phyloP scores from a whole-genome alignment of 2,329 filamentous ascomycete genomes.

The Bipolaris oryzae region DNA sequence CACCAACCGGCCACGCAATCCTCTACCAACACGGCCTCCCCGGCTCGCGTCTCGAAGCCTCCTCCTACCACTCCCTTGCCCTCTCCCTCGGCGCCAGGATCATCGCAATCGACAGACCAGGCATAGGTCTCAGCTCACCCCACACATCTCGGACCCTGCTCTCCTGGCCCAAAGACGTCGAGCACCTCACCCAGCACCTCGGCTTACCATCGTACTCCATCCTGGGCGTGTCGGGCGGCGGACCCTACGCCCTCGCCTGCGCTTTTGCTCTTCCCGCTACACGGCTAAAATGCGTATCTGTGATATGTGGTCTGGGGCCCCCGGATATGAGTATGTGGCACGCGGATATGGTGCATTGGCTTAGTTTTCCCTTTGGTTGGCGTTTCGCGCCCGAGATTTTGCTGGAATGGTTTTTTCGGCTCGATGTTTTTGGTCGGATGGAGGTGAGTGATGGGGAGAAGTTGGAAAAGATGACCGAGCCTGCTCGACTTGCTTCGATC shows the following conservation, averaged over 20 bases:
- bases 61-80: slow-evolving; percentile 28
- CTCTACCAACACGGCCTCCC: slow-evolving; percentile 42
- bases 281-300: slow-evolving; percentile 30
- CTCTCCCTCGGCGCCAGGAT: slow-evolving; percentile 32
- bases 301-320: slow-evolving; percentile 43
- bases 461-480: slow-evolving; percentile 1
- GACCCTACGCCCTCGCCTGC: slow-evolving; percentile 41
- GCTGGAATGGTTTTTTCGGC: slow-evolving; percentile 34
- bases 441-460: slow-evolving; percentile 45
- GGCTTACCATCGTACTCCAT: slow-evolving; percentile 30
- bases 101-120: slow-evolving; percentile 37
- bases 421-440: slow-evolving; percentile 28
- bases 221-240: slow-evolving; percentile 43
- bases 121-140: slow-evolving; percentile 36
- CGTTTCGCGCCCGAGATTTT: slow-evolving; percentile 28
- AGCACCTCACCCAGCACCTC: slow-evolving; percentile 28
- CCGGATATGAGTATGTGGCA: slow-evolving; percentile 47
- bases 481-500: neutral
- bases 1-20: slow-evolving; percentile 31
- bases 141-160: slow-evolving; percentile 27
- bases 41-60: slow-evolving; percentile 39
- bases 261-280: slow-evolving; percentile 25
- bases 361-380: slow-evolving; percentile 42
- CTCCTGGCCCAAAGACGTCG: slow-evolving; percentile 33
- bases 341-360: slow-evolving; percentile 25